A percentile compares a stretch with the other conserved stretches of the same genome.
These are phyloP conservation scores for Dendrobium chrysotoxum DNA, from an alignment of 106 monocot species.

Conservation along the genomic window DNA sequence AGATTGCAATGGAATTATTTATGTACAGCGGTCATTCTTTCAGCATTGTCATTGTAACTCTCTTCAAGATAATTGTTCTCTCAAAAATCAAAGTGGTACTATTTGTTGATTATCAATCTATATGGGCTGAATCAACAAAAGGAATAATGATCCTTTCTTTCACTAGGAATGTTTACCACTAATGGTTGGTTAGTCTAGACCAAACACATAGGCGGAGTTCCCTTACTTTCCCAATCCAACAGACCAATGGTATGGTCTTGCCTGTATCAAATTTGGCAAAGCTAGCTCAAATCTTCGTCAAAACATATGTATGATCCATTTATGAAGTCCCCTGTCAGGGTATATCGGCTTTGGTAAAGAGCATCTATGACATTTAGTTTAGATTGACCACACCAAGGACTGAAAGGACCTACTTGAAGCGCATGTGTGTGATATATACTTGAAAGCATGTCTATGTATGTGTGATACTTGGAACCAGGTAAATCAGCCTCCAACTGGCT, in stretches of 20 bases:
- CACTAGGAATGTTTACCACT: neutral
- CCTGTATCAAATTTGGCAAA: neutral
- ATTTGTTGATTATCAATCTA: neutral
- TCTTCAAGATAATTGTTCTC: neutral
- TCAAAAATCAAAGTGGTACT: neutral
- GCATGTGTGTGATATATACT: too few species aligned
- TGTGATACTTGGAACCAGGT: too few species aligned
- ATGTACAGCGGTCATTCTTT: neutral
- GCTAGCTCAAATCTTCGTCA: neutral
- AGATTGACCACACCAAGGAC: too few species aligned
- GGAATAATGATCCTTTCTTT: neutral
- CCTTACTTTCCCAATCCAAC: neutral
- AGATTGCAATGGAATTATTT: neutral
- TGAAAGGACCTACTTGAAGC: too few species aligned
- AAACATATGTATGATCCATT: neutral
- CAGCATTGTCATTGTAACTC: neutral
- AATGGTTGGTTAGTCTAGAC: too few species aligned
- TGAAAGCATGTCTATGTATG: too few species aligned
- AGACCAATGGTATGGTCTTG: neutral
- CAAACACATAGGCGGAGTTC: too few species aligned
- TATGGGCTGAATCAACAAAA: neutral
- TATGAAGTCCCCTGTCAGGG: neutral
- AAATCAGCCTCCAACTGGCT: too few species aligned
- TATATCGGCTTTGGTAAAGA: neutral
- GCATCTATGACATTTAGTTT: too few species aligned